Evolutionary conservation across 345 rosid species (phyloP), one percentile per base, ranked within the genome.

Genomic region (Aquilaria malaccensis): DNA sequence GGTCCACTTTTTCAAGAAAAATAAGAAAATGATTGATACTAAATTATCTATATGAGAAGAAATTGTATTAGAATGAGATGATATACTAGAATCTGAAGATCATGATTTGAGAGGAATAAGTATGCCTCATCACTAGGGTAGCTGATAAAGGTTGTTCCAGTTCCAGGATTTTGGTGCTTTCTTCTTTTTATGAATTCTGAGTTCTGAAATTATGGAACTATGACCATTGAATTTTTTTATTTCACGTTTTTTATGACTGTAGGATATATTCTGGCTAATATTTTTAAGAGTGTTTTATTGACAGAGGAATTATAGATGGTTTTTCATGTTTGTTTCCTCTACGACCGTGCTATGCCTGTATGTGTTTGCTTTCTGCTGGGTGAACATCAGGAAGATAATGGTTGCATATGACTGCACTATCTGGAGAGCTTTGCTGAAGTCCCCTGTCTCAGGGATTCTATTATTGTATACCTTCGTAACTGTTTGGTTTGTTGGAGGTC

Each of bases 251-350:
- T 30, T 30, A 12, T 55, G 30, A 12, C n/a, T 59, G 41, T 31
- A 32, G 49, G 49, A 67, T 52, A 22, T 33, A 41, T 33, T 30
- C 30, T 11, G 4, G 41, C 69, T 70, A 64, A 75, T 60, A 63
- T 75, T 45, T 22, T 61, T 46, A 33, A 61, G 58, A 49, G 33
- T 66, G 61, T 49, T 64, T 52, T 69, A 30, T 70, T 73, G 52
- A 57, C 96, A 90, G 96, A 83, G 99, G 73, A 90, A 94, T 58
- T 94, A 90, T 85, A 77, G 89, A 74, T 90, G 88, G 77, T 94
- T 90, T 80, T 89, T 86, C 87, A 85, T 90, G 95, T 94, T 94
- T 77, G 88, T 90, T 67, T 83, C 85, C 51, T 86, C 95, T 13
- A 90, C 96, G 31, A 90, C 97, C 48, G 55, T 84, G 72, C 78